Conservation (phyloP, 768 basidiomycete species). For the Kwoniella botswanensis region DNA sequence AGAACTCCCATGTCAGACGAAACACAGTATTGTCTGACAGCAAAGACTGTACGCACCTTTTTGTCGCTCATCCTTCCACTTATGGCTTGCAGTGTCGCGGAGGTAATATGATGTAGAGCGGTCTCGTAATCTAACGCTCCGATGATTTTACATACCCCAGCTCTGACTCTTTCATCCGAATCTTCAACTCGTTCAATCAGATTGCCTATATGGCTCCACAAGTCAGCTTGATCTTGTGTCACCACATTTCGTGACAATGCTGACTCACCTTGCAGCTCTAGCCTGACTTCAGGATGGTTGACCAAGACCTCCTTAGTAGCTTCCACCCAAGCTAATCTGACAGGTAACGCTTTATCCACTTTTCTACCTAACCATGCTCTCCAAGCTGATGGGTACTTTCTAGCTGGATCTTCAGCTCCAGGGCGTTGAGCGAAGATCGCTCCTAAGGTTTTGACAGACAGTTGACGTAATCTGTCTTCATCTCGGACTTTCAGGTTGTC, state of each 20-base stretch:
- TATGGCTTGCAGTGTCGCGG: conserved; percentile 67
- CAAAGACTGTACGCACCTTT: conserved; percentile 65
- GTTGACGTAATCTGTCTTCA: conserved; percentile 69
- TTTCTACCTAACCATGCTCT: conserved; percentile 76
- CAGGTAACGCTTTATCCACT: conserved; percentile 72
- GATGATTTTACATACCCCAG: conserved; percentile 80
- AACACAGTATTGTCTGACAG: background rate
- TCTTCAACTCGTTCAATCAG: conserved; percentile 74
- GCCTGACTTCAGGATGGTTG: conserved; percentile 70
- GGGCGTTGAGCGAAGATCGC: conserved; percentile 74
- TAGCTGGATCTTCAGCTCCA: conserved; percentile 66
- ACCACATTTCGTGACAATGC: background rate
- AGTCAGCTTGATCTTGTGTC: background rate
- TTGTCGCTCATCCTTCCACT: conserved; percentile 80
- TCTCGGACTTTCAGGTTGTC: conserved; percentile 79
- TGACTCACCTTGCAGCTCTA: conserved; percentile 72
- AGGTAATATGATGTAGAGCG: conserved; percentile 77
- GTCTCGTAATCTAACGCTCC: conserved; percentile 88
- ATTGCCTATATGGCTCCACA: conserved; percentile 46
- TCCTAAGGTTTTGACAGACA: conserved; percentile 86
- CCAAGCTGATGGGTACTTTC: conserved; percentile 85
- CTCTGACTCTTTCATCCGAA: conserved; percentile 88
- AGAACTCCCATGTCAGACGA: background rate
- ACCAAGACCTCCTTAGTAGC: conserved; percentile 67
- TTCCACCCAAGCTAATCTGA: conserved; percentile 82